Evolutionary conservation across 1,139 yeast genomes (phyloP), one percentile per base, ranked within the genome.

Genomic region (Hemisphaericaspora lyxosophila): DNA sequence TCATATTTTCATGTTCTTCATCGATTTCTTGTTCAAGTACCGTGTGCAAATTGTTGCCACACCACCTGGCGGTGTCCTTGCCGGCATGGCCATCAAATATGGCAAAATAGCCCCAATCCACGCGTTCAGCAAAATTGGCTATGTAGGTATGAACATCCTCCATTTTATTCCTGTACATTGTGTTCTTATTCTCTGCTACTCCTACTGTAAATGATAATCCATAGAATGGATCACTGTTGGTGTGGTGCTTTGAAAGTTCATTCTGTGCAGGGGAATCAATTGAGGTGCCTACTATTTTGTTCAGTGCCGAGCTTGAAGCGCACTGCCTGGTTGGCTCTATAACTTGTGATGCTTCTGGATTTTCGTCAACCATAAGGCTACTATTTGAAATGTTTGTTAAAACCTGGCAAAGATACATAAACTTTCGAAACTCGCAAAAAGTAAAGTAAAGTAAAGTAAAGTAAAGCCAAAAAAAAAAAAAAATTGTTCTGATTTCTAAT

Each of bases 41-140:
- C n/a, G 71, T 60, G 59, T 92, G 97, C 44, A 92, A 64, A 51
- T 86, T 80, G 46, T 88, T 83, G 0, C 97, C 95, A 64, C 97
- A 89, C 95, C 96, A 92, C 50, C 94, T 80, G 2, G 98, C 96
- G 7, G 95, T 84, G 48, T 82, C 88, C 44, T 82, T 80, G 13
- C 99, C 99, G 3, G 97, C 98, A 63, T 92, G 99, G 11, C 99
- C 99, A 61, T 92, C 99, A 61, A 89, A 92, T 4, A 92, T 76
- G 12, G 95, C 98, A 73, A 92, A 90, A 59, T 87, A 92, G 3
- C 97, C 98, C 84, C 96, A 86, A 58, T 90, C 97, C 15, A 83
- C 73, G 39, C 85, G 63, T 50, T 88, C 95, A 20, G 92, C 94
- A 66, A 85, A 92, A 63, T 92, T 89, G 51, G 95, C 92, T 31